Percentiles rank a stretch among this genome's conserved stretches.
Conservation (phyloP, 805 yeast genomes). For the Lachancea kluyveri region DNA sequence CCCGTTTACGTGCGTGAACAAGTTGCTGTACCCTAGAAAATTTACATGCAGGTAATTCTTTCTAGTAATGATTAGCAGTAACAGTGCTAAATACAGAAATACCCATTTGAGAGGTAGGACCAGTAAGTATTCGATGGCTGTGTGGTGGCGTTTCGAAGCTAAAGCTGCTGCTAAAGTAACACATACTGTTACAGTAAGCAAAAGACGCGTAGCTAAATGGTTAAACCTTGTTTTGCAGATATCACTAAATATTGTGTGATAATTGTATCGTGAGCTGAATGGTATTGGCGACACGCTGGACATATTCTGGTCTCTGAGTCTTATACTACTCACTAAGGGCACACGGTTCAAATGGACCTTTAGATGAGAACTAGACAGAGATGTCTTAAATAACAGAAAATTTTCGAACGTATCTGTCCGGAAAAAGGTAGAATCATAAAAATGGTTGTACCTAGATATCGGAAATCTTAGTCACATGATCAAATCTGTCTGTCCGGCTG, state of each 20-base stretch:
- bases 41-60: slow-evolving; percentile 37
- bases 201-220: slow-evolving; percentile 32
- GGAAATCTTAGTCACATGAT: too few species aligned
- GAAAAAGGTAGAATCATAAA: too few species aligned
- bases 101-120: slow-evolving; percentile 26
- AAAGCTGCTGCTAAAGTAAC: slow-evolving; percentile 22
- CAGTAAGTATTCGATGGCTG: slow-evolving; percentile 21
- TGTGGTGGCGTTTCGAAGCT: slow-evolving; percentile 14
- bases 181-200: slow-evolving; percentile 26
- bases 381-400: too few species aligned
- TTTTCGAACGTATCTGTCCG: too few species aligned
- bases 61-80: slow-evolving; percentile 34
- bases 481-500: too few species aligned
- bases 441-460: too few species aligned
- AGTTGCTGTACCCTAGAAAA: slow-evolving; percentile 23
- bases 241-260: slow-evolving; percentile 36
- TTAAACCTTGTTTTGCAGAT: slow-evolving; percentile 36
- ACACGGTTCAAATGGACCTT: too few species aligned
- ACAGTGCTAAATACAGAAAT: slow-evolving; percentile 24
- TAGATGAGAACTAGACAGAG: too few species aligned
- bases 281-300: slow-evolving; percentile 4
- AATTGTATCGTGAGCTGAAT: slow-evolving; percentile 26
- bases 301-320: too few species aligned
- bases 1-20: slow-evolving; percentile 17
- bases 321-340: not conserved